Conservation (phyloP, 1,284 basidiomycete genomes). For the Inonotus hispidus region DNA sequence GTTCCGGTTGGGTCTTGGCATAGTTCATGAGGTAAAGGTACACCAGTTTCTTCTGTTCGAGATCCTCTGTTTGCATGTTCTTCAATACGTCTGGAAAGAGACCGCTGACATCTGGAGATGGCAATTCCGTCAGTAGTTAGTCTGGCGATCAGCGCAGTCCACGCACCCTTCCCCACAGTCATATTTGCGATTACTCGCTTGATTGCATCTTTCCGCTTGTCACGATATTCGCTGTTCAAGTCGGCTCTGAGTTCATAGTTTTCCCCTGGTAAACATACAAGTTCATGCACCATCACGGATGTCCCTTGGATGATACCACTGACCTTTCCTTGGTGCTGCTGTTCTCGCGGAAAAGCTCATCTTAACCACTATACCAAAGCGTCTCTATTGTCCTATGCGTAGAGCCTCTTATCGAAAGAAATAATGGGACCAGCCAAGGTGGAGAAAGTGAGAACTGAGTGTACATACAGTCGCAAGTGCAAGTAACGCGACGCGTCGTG, state of each 20-base stretch:
- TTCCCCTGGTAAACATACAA: conserved; percentile 48
- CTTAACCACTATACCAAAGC: background rate
- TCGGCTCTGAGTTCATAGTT: conserved; percentile 94
- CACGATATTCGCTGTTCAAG: conserved; percentile 93
- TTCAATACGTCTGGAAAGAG: conserved; percentile 98
- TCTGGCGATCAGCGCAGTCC: conserved; percentile 14
- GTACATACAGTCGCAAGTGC: too few species aligned
- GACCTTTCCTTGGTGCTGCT: conserved; percentile 51
- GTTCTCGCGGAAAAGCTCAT: conserved; percentile 33
- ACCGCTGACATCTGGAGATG: conserved; percentile 77
- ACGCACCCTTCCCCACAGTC: conserved; percentile 87
- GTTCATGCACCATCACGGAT: background rate
- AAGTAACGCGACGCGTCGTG: too few species aligned
- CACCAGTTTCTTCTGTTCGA: conserved; percentile 96
- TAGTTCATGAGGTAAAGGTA: conserved; percentile 99
- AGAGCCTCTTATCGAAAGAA: too few species aligned
- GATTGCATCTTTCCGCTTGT: conserved; percentile 97
- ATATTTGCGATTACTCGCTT: conserved; percentile 95
- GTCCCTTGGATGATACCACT: background rate
- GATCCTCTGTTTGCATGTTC: conserved; percentile 95
- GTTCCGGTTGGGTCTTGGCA: conserved; percentile 95
- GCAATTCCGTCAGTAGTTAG: conserved; percentile 16
- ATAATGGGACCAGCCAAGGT: too few species aligned
- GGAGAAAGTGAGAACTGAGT: too few species aligned
- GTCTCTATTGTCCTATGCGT: too few species aligned